Base-by-base conservation (phyloP, 2,329 filamentous ascomycete species). In the Neopestalotiopsis sp. region DNA sequence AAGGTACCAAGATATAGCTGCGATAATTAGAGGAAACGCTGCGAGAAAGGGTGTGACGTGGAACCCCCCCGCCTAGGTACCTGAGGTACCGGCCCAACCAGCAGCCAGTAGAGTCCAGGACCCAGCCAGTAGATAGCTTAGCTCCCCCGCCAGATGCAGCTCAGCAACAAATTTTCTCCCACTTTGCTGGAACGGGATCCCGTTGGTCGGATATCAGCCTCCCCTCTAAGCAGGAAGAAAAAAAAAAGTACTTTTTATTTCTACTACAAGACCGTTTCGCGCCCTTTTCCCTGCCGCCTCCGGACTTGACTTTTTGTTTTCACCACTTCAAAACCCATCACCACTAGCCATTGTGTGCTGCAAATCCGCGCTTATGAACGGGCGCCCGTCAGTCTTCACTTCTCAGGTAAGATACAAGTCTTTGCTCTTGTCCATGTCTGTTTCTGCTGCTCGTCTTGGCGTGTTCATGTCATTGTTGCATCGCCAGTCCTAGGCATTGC, bases 361-460 rank as follows among this genome's bases (percentile, higher is more conserved):
- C 42, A 76, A 82, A 86, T 83, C 86, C 86, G 91, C 90, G 87
- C 91, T 91, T 92, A 94, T 94, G 92, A 92, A 91, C 91, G 91
- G 91, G 87, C 91, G 91, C 88, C 87, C 89, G 84, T 94, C 92
- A 83, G 88, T 91, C 83, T 95, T 94, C 87, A 95, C 92, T 85
- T 95, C 92, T 84, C 92, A 95, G 90, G 92, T 94, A 91, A 72
- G 86, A 82, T 49, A 64, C 63, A 61, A 38, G 66, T 69, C 5
- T 20, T 52, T 14, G 17, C 45, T 52, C 10, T 42, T 52, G 64
- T 60, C 67, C 75, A 28, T 28, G 24, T 28, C 24, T 28, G 24
- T 59, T 68, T 13, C 40, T 57, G 14, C 66, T 56, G 62, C 58
- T 74, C 68, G 57, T 59, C 9, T 59, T 24, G 13, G 17, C 49